Percentiles rank a stretch among this genome's conserved stretches.
phyloP scores from a whole-genome alignment of 2,329 filamentous ascomycete species.

The Magnaporthiopsis incrustans region DNA sequence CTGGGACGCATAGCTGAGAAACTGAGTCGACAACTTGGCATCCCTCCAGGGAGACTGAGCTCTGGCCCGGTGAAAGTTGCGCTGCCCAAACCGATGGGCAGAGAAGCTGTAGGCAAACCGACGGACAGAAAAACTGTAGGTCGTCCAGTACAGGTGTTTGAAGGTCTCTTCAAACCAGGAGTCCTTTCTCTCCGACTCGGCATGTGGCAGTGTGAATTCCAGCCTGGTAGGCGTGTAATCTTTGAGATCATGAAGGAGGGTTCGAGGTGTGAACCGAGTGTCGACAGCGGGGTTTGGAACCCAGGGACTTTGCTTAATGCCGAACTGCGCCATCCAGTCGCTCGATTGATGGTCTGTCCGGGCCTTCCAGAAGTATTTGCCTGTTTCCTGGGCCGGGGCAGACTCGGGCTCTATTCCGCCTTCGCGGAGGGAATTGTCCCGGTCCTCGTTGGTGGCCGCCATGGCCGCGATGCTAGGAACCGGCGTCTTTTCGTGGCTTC shows the following conservation, averaged over 20 bases:
- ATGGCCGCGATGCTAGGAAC: neutral
- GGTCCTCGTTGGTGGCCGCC: neutral
- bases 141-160: conserved; percentile 18
- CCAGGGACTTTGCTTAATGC: neutral
- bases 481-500: neutral
- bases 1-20: conserved; percentile 24
- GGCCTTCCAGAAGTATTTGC: neutral
- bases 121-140: conserved; percentile 16
- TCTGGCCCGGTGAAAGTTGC: conserved; percentile 4
- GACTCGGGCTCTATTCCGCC: neutral
- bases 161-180: conserved; percentile 22
- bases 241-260: conserved; percentile 7
- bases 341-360: neutral
- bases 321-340: neutral
- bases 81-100: conserved; percentile 19
- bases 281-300: neutral
- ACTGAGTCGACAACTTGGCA: conserved; percentile 20
- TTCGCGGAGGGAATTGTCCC: neutral
- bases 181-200: conserved; percentile 12
- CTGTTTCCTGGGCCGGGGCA: neutral
- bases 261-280: neutral
- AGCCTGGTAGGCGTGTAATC: conserved; percentile 16
- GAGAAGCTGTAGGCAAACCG: conserved; percentile 23
- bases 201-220: conserved; percentile 14
- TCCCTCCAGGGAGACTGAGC: conserved; percentile 15